Base-by-base conservation (phyloP, 108 stramenopile species). In the Cyclotella distinguenda region DNA sequence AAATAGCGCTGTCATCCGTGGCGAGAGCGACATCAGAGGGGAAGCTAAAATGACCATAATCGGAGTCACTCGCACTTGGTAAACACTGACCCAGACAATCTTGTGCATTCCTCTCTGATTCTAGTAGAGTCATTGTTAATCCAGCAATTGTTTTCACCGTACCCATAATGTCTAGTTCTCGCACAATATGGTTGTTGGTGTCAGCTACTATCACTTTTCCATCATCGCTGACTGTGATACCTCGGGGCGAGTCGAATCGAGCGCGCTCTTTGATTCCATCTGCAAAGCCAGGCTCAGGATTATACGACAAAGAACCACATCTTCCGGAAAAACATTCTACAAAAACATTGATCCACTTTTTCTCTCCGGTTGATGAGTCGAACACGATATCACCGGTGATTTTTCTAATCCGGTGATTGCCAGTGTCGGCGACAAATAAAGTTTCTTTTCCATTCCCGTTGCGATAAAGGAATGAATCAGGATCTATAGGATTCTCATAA, bases 191-290 rank as follows among this genome's bases (percentile, higher is more conserved):
- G 62, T 95, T 95, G 82, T 89, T 79, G n/a, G 87, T 91, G 53
- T 95, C 94, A 6, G 91, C 94, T 0, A 95, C 90, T 47, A 80
- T 84, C 22, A 93, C 76, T 48, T 58, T 50, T 23, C 85, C 84
- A 36, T 68, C 57, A 39, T 72, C 70, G 64, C 77, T 71, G 1
- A 86, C 90, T 16, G 70, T 80, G 1, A 95, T 69, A 8, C 93
- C 91, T 31, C 65, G 62, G 6, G 93, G 93, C 13, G 82, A 74
- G 61, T 91, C 82, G 54, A 95, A 95, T 31, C 91, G 56, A 16
- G 91, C 68, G 8, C 62, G 49, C 7, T 21, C 43, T 15, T 53
- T 74, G 26, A 49, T 46, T 9, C 91, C 91, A 79, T 95, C 91
- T 5, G 86, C 79, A 40, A 77, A 86, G 8, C 93, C 93, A 13